A percentile compares a stretch with the other conserved stretches of the same genome.
Evolutionary conservation across 1,284 basidiomycete species (phyloP).

Genomic region (Rhizoctonia solani): DNA sequence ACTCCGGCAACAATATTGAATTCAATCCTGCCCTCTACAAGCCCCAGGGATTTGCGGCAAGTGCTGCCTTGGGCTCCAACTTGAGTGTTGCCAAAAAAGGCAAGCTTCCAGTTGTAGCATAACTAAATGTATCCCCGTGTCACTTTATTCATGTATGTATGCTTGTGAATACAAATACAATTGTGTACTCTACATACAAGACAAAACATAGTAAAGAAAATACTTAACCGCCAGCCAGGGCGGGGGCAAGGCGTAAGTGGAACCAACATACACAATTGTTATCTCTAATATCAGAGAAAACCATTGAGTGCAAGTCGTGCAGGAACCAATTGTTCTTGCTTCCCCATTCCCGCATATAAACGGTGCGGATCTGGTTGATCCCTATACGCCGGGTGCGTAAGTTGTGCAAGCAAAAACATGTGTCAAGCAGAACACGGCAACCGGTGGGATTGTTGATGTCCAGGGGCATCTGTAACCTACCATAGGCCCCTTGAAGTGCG

Average conservation of each 20-base stretch:
- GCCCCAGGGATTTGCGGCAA: not conserved
- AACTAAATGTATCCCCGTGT: too few relatives aligned
- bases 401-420: constrained; percentile 45
- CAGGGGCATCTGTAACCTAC: constrained; percentile 49
- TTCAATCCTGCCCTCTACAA: not conserved
- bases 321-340: not conserved
- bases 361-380: constrained; percentile 49
- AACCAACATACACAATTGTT: not conserved
- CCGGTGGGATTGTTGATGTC: constrained; percentile 42
- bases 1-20: too few relatives aligned
- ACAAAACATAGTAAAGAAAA: too few relatives aligned
- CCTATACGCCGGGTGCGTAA: constrained; percentile 45
- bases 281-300: not conserved
- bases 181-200: too few relatives aligned
- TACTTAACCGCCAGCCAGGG: too few relatives aligned
- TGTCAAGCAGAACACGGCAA: constrained; percentile 46
- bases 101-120: too few relatives aligned
- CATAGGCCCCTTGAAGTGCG: constrained; percentile 51
- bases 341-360: constrained; percentile 44
- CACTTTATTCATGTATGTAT: too few relatives aligned
- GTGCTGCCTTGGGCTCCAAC: too few relatives aligned
- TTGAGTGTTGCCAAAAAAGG: too few relatives aligned
- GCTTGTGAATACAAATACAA: too few relatives aligned
- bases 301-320: not conserved
- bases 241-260: too few relatives aligned